Conservation (phyloP, 768 basidiomycete species). For the Infundibulicybe gibba region DNA sequence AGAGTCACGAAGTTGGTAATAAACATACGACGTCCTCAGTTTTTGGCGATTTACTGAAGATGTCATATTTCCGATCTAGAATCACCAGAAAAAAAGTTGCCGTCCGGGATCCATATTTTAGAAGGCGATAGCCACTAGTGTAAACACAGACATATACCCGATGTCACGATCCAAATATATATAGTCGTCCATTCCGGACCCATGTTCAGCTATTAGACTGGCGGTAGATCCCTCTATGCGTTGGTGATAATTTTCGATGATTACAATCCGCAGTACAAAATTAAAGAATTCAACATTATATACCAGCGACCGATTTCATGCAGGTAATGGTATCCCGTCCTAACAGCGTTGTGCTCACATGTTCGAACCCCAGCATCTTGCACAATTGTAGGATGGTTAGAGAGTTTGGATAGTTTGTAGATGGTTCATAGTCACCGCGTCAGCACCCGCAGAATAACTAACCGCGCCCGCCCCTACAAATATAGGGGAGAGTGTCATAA, state of each 20-base stretch:
- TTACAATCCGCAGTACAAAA: slow-evolving; percentile 20
- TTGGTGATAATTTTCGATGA: no score
- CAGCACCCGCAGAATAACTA: slow-evolving; percentile 37
- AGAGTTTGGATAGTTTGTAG: neutral
- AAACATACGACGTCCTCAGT: slow-evolving; percentile 60
- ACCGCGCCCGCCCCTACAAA: slow-evolving; percentile 75
- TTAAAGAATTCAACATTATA: slow-evolving; percentile 8
- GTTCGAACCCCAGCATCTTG: slow-evolving; percentile 16
- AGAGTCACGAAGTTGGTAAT: neutral
- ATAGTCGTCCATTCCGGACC: no score
- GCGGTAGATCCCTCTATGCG: no score
- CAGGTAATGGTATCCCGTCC: slow-evolving; percentile 32
- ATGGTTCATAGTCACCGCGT: slow-evolving; percentile 10
- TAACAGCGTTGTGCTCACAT: slow-evolving; percentile 24
- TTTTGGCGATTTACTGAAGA: slow-evolving; percentile 35
- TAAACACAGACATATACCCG: no score
- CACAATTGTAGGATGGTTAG: neutral
- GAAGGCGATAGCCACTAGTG: no score
- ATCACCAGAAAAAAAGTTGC: no score
- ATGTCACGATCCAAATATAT: no score
- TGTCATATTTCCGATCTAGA: slow-evolving; percentile 20
- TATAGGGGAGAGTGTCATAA: slow-evolving; percentile 86
- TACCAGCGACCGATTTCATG: no score
- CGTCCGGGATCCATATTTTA: no score
- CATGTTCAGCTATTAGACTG: no score